Percentiles rank a stretch among this genome's conserved stretches.
Conservation (phyloP, 768 basidiomycete genomes). For the Termitomyces sp. region DNA sequence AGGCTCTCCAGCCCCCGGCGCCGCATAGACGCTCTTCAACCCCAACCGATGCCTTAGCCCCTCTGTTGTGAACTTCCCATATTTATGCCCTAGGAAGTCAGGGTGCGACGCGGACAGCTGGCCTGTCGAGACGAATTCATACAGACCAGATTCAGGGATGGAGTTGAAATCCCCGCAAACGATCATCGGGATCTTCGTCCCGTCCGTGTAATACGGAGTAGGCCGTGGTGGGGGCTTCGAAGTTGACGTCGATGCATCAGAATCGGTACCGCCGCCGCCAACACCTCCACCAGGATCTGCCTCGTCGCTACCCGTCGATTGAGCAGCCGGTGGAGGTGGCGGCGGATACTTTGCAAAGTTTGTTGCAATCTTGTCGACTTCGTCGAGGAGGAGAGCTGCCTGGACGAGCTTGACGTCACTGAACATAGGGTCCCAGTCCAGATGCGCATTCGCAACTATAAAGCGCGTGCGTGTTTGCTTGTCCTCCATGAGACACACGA, state of each 20-base stretch:
- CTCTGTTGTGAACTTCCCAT: slow-evolving; percentile 89
- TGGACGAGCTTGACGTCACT: slow-evolving; percentile 98
- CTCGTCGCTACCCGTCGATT: slow-evolving; percentile 17
- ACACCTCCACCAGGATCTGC: slow-evolving; percentile 12
- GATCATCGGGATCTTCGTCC: slow-evolving; percentile 84
- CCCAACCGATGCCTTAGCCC: slow-evolving; percentile 77
- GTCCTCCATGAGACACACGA: slow-evolving; percentile 83
- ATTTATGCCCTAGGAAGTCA: slow-evolving; percentile 89
- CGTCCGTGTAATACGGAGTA: slow-evolving; percentile 73
- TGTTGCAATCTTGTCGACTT: slow-evolving; percentile 83
- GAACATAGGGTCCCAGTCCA: slow-evolving; percentile 89
- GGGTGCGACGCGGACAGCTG: slow-evolving; percentile 65
- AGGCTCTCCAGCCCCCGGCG: slow-evolving; percentile 34
- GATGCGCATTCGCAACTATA: slow-evolving; percentile 86
- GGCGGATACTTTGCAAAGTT: slow-evolving; percentile 82
- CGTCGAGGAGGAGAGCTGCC: slow-evolving; percentile 86
- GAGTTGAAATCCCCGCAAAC: slow-evolving; percentile 98
- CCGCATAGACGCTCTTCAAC: slow-evolving; percentile 81
- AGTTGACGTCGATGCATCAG: slow-evolving; percentile 7
- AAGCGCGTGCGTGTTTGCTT: slow-evolving; percentile 81
- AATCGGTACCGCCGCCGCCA: slow-evolving; percentile 5
- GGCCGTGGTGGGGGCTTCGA: slow-evolving; percentile 30
- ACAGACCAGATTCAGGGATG: slow-evolving; percentile 78
- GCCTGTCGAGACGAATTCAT: slow-evolving; percentile 83
- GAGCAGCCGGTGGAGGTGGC: slow-evolving; percentile 33